Percentiles rank a stretch among this genome's conserved stretches.
Conservation (phyloP, 1,139 yeast species). For the Meyerozyma athensensis region DNA sequence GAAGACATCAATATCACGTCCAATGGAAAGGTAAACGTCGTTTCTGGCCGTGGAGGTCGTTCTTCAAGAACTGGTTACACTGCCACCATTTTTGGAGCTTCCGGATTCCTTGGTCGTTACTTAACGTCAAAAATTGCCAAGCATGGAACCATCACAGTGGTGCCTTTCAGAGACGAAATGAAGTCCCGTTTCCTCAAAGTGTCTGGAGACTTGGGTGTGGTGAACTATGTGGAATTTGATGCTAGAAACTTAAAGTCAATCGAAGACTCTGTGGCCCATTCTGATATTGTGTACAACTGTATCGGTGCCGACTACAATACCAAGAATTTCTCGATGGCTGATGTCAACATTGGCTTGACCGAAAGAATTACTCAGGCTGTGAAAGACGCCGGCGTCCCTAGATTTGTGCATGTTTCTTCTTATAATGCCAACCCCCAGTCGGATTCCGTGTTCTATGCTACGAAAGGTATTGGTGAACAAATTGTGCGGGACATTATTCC, state of each 20-base stretch:
- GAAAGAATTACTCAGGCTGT: conserved; percentile 74
- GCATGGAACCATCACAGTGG: conserved; percentile 75
- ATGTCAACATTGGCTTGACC: conserved; percentile 75
- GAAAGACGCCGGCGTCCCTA: conserved; percentile 67
- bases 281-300: conserved; percentile 79
- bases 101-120: conserved; percentile 76
- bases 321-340: conserved; percentile 78
- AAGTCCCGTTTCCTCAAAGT: conserved; percentile 77
- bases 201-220: conserved; percentile 84
- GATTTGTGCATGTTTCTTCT: conserved; percentile 75
- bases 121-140: conserved; percentile 69
- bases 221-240: conserved; percentile 79
- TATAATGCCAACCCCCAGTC: conserved; percentile 73
- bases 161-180: conserved; percentile 78
- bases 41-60: conserved; percentile 76
- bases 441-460: conserved; percentile 65
- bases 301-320: conserved; percentile 76
- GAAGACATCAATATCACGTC: conserved; percentile 71
- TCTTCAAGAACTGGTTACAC: conserved; percentile 90
- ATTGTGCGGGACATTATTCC: conserved; percentile 65
- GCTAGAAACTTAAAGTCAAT: conserved; percentile 72
- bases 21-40: conserved; percentile 66
- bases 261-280: conserved; percentile 73
- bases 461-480: conserved; percentile 78
- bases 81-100: conserved; percentile 83